These are phyloP conservation scores for Salmacisia buchloeana DNA, from an alignment of 1,284 basidiomycete genomes.

Conservation along the genomic window DNA sequence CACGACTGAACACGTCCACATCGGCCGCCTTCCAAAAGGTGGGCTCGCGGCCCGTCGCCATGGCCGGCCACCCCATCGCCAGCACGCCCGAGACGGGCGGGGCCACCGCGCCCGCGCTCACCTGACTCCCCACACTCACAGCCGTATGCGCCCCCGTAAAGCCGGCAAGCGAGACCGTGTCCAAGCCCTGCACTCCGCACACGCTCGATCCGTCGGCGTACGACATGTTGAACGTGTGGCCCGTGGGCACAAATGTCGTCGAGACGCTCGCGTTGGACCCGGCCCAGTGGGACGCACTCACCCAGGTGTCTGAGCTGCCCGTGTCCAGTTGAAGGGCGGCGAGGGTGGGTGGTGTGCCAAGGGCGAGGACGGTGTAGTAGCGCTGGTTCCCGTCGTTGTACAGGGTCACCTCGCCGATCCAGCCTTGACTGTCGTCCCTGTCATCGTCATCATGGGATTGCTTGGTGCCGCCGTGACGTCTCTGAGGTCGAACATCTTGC, in stretches of 20 bases:
- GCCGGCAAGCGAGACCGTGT: constrained; percentile 54
- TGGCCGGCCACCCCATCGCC: constrained; percentile 51
- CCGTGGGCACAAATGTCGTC: not conserved
- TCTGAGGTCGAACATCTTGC: too few relatives aligned
- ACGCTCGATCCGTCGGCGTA: constrained; percentile 74
- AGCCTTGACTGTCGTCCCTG: too few relatives aligned
- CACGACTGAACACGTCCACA: constrained; percentile 35
- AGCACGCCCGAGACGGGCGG: constrained; percentile 52
- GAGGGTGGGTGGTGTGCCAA: not conserved
- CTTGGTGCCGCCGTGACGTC: too few relatives aligned
- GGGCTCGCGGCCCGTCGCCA: constrained; percentile 52
- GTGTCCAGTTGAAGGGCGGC: constrained; percentile 55
- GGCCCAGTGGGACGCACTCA: constrained; percentile 54
- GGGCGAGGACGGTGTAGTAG: constrained; percentile 2
- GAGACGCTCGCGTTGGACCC: constrained; percentile 22
- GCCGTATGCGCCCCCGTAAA: constrained; percentile 48
- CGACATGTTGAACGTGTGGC: constrained; percentile 61
- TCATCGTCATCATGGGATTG: too few relatives aligned
- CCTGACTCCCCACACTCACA: constrained; percentile 19
- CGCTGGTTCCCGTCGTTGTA: constrained; percentile 5
- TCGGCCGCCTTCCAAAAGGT: constrained; percentile 65
- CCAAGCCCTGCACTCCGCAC: constrained; percentile 63
- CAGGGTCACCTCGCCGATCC: not conserved
- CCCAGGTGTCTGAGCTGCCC: constrained; percentile 76
- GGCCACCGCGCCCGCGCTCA: constrained; percentile 45